Base-by-base conservation (phyloP, 163 green algal species). In the Botryococcus braunii region DNA sequence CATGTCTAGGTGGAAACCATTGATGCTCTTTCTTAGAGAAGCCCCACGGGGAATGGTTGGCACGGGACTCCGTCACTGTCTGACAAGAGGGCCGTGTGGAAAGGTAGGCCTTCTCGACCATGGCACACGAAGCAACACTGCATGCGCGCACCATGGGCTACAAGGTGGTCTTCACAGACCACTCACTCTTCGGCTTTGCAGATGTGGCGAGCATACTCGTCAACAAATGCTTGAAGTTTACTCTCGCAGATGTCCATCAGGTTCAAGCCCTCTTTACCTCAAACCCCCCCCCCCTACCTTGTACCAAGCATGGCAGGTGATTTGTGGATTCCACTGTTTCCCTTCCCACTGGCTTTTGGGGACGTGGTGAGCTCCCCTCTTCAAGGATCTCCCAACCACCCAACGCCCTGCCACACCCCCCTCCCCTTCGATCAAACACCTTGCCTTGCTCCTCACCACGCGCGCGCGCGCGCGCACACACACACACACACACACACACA, bases 131-230 rank as follows among this genome's bases (percentile, higher is more conserved):
- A 74, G 85, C 86, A 0, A 60, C 92, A 17, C 66, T 97, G 60
- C 84, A 95, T 58, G 92, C 87, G 0, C 74, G 86, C 31, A 94
- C 86, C 13, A 88, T 97, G 81, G 86, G 88, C 0, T 86, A 85
- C 65, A 83, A 77, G 47, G 81, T 88, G 39, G 90, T 97, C 23
- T 99, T 98, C 82, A 99, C 93, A 1, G 93, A 98, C 82, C 93
- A 99, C 76, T 97, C 89, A 0, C 81, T 99, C 29, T 96, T 97
- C 64, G 93, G 93, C 11, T 98, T 99, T 82, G 85, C 89, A 23
- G 91, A 97, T 67, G 69, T 77, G 23, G 64, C 66, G 31, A 88
- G 74, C 77, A 97, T 98, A 58, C 46, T 89, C 8, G 87, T 88
- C 37, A 99, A 98, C 82, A 92, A 95, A 74, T 46, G 91, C 29